Conservation (phyloP, 1,284 basidiomycete genomes). For the Apiotrichum domesticum region DNA sequence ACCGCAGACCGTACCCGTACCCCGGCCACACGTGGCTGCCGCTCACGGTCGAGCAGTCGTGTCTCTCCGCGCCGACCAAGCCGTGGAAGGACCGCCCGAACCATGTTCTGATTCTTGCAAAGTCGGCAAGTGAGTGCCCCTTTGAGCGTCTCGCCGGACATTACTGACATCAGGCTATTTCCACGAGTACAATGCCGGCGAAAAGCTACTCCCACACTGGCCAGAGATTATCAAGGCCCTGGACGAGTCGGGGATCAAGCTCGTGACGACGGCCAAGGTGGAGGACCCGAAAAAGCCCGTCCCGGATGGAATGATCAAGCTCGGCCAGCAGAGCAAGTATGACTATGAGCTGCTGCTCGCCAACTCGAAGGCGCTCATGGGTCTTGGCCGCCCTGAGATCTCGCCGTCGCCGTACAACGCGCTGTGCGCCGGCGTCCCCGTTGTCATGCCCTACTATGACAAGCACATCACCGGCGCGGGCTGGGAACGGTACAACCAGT, state of each 20-base stretch:
- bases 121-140: slow-evolving; percentile 6
- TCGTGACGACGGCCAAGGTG: slow-evolving; percentile 26
- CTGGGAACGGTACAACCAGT: not conserved
- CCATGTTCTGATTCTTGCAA: slow-evolving; percentile 37
- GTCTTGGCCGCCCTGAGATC: slow-evolving; percentile 37
- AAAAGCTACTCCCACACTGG: not conserved
- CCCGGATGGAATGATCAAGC: slow-evolving; percentile 29
- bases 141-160: not conserved
- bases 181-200: not conserved
- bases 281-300: slow-evolving; percentile 24
- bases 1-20: slow-evolving; percentile 31
- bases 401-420: slow-evolving; percentile 39
- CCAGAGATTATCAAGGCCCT: not conserved
- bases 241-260: slow-evolving; percentile 14
- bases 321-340: slow-evolving; percentile 22
- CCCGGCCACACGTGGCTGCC: slow-evolving; percentile 32
- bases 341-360: slow-evolving; percentile 33
- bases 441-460: slow-evolving; percentile 36
- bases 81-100: slow-evolving; percentile 26
- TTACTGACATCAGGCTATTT: not conserved
- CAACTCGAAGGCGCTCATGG: slow-evolving; percentile 32
- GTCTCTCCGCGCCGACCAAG: slow-evolving; percentile 23
- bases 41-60: slow-evolving; percentile 38
- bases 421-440: slow-evolving; percentile 41
- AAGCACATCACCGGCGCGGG: not conserved